Base-by-base conservation (phyloP, 352 stramenopile genomes). In the Globisporangium rhizosaccharum region DNA sequence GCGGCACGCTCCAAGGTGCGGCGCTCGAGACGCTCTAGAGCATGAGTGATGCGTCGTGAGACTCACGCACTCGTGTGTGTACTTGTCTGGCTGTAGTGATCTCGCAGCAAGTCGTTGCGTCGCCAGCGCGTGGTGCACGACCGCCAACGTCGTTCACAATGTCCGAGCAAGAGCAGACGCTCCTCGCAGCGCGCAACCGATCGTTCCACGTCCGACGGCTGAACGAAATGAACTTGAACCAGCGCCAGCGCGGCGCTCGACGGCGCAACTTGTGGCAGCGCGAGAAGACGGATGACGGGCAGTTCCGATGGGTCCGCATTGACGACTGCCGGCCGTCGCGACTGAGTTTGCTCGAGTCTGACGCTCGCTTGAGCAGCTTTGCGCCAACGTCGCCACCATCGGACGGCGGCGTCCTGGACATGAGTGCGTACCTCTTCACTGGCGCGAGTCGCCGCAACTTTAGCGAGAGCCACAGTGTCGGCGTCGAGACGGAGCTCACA, bases 181-280 rank as follows among this genome's bases (percentile, higher is more conserved):
- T 75, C 12, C 69, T 88, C 23, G 73, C 73, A 0, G 83, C 81
- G 11, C 71, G 81, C 18, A 88, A 87, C 23, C 73, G 84, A 1
- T 89, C 82, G 9, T 90, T 93, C 58, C 84, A 93, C 57, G 84
- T 87, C n/a, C 79, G 82, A 1, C 68, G 82, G 1, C 67, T 90
- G 26, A 91, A 93, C 56, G 81, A 86, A 30, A 87, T 87, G 75
- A 89, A 93, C 53, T 51, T 93, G 30, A 93, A 81, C 56, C 84
- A 91, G 63, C 71, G 82, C 3, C 84, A 93, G 58, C 75, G 84
- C 23, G 82, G 82, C 2, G 84, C 84, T 5, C 67, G 79, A n/a
- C 62, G 84, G 20, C 77, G 84, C 8, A 85, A 90, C 48, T 63
- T 93, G 23, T 93, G 84, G 84, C 81, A 87, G 59, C 84, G 84